These are phyloP conservation scores for Pichia paraexigua DNA, from an alignment of 805 yeast species.

Conservation along the genomic window DNA sequence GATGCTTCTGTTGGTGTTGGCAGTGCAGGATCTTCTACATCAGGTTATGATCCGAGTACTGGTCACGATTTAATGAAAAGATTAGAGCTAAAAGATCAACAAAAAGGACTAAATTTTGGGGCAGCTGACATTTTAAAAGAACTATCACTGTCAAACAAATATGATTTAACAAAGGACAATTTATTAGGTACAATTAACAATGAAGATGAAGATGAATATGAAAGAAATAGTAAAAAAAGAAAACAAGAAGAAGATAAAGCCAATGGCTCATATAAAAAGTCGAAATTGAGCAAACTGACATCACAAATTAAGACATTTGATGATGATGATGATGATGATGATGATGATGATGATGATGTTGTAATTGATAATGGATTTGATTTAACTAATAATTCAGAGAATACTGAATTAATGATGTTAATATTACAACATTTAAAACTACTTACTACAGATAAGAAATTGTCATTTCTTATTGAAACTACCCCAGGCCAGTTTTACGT, in stretches of 20 bases:
- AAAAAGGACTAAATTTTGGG: conserved; percentile 30
- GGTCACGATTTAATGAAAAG: conserved; percentile 20
- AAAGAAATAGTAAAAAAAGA: conserved; percentile 5
- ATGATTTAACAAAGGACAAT: conserved; percentile 31
- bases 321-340: conserved; percentile 17
- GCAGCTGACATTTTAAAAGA: conserved; percentile 35
- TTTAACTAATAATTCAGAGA: conserved; percentile 5
- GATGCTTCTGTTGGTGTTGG: conserved; percentile 22
- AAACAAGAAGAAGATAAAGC: conserved; percentile 5
- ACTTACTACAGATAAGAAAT: conserved; percentile 39
- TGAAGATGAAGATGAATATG: conserved; percentile 13
- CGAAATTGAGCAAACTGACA: conserved; percentile 4
- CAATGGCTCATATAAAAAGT: conserved; percentile 5
- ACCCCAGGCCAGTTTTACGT: conserved; percentile 51
- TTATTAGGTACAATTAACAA: conserved; percentile 28
- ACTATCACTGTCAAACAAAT: conserved; percentile 11
- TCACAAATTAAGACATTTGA: conserved; percentile 18
- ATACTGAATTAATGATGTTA: conserved; percentile 18
- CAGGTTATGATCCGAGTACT: conserved; percentile 23
- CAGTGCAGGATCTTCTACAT: conserved; percentile 11
- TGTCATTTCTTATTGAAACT: conserved; percentile 55
- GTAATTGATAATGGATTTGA: conserved; percentile 14
- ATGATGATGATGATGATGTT: conserved; percentile 14
- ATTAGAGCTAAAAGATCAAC: conserved; percentile 29
- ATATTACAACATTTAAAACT: conserved; percentile 56